Percentiles rank a stretch among this genome's conserved stretches.
Conservation (phyloP, 805 yeast genomes). For the Cyberlindnera misumaiensis region DNA sequence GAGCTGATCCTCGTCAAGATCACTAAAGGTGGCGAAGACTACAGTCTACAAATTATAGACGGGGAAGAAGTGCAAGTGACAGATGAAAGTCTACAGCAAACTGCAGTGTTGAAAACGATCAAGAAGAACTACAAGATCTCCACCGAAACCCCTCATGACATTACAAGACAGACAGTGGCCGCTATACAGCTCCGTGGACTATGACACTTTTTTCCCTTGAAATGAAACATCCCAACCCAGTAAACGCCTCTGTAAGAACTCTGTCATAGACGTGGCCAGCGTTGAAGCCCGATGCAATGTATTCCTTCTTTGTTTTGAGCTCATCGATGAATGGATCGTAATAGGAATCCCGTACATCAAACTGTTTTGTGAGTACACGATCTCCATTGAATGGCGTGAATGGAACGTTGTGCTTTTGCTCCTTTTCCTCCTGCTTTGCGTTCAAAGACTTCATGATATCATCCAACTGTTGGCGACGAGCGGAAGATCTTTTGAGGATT, state of each 20-base stretch:
- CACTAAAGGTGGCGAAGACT: constrained; percentile 17
- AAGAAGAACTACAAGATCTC: constrained; percentile 24
- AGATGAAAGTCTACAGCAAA: constrained; percentile 26
- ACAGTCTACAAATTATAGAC: constrained; percentile 21
- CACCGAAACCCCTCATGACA: constrained; percentile 6
- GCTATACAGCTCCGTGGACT: constrained; percentile 43
- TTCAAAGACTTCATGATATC: constrained; percentile 32
- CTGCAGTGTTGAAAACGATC: constrained; percentile 29
- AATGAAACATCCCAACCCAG: constrained; percentile 80
- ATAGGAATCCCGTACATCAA: constrained; percentile 41
- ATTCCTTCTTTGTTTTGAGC: constrained; percentile 51
- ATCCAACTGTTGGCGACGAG: constrained; percentile 47
- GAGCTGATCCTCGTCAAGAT: constrained; percentile 49
- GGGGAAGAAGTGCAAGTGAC: constrained; percentile 30
- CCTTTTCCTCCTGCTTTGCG: constrained; percentile 21
- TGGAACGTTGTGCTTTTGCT: constrained; percentile 38
- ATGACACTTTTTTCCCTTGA: constrained; percentile 41
- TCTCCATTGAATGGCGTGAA: constrained; percentile 96
- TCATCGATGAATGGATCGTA: constrained; percentile 59
- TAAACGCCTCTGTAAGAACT: constrained; percentile 80
- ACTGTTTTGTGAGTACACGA: constrained; percentile 49
- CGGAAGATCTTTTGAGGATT: constrained; percentile 55
- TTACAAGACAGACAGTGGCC: constrained; percentile 39
- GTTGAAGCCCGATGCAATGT: constrained; percentile 81
- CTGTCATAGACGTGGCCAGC: constrained; percentile 63